Evolutionary conservation across 2,329 filamentous ascomycete species (phyloP).

Genomic region (Myriosclerotinia scirpicola): DNA sequence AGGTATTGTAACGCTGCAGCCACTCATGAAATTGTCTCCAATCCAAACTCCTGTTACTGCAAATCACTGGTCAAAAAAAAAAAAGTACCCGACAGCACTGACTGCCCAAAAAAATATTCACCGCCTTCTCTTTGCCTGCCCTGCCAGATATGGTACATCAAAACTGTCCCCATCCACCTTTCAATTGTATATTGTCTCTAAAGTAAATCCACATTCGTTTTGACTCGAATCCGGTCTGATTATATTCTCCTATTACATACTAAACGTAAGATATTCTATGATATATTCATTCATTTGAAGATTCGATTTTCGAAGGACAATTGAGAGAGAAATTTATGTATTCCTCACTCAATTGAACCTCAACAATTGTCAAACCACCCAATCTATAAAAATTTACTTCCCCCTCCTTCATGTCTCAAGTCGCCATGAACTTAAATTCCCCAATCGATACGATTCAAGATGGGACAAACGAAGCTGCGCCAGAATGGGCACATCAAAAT

Average conservation of each 20-base stretch:
- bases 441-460: constrained; percentile 20
- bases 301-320: constrained; percentile 19
- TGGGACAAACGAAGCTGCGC: constrained; percentile 28
- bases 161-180: constrained; percentile 20
- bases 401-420: neutral
- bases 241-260: constrained; percentile 15
- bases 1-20: constrained; percentile 7
- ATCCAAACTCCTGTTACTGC: constrained; percentile 11
- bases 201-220: constrained; percentile 22
- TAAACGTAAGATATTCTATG: constrained; percentile 17
- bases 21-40: constrained; percentile 12
- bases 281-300: constrained; percentile 21
- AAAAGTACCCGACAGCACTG: neutral
- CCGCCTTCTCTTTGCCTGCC: constrained; percentile 14
- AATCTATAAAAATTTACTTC: constrained; percentile 10
- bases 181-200: constrained; percentile 14
- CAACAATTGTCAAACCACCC: constrained; percentile 18
- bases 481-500: constrained; percentile 30
- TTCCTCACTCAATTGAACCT: constrained; percentile 23
- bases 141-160: constrained; percentile 6
- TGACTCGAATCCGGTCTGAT: constrained; percentile 8
- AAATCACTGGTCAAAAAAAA: constrained; percentile 21
- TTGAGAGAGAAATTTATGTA: constrained; percentile 20
- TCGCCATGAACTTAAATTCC: constrained; percentile 22
- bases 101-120: constrained; percentile 2